Percentiles rank a stretch among this genome's conserved stretches.
These are phyloP conservation scores for Paramecium sonneborni DNA, from an alignment of 73 alveolate genomes.

Conservation along the genomic window DNA sequence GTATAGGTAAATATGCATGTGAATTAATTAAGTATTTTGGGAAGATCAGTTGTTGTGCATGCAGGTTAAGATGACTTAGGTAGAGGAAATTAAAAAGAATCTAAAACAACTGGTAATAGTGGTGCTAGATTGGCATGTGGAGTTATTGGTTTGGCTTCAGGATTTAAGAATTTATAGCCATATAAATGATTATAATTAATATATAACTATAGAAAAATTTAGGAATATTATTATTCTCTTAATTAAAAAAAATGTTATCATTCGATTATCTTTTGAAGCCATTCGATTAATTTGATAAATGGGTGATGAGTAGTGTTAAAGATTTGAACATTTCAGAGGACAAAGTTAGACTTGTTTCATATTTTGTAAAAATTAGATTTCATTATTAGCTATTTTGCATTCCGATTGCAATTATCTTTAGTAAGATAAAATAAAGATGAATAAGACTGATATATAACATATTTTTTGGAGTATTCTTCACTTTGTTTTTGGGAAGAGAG, in stretches of 20 bases:
- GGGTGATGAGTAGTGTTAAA: neutral
- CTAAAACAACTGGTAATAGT: conserved; percentile 86
- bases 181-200: conserved; percentile 3
- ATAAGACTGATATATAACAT: neutral
- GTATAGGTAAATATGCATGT: neutral
- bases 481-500: neutral
- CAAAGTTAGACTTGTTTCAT: neutral
- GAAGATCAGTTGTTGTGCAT: conserved; percentile 79
- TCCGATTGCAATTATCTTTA: neutral
- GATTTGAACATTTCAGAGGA: neutral
- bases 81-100: conserved; percentile 79
- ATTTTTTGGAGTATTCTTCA: neutral
- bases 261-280: neutral
- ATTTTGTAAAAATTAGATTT: neutral
- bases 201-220: neutral
- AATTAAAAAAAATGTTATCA: neutral
- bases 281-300: neutral
- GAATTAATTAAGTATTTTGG: conserved; percentile 59
- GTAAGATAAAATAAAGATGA: neutral
- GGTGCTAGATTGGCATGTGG: conserved; percentile 75
- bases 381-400: neutral
- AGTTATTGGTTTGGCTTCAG: conserved; percentile 51
- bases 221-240: neutral
- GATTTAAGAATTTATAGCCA: conserved; percentile 58
- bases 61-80: conserved; percentile 80